Evolutionary conservation across 2,329 filamentous ascomycete genomes (phyloP), one percentile per base, ranked within the genome.

Genomic region (Alternaria viburni): DNA sequence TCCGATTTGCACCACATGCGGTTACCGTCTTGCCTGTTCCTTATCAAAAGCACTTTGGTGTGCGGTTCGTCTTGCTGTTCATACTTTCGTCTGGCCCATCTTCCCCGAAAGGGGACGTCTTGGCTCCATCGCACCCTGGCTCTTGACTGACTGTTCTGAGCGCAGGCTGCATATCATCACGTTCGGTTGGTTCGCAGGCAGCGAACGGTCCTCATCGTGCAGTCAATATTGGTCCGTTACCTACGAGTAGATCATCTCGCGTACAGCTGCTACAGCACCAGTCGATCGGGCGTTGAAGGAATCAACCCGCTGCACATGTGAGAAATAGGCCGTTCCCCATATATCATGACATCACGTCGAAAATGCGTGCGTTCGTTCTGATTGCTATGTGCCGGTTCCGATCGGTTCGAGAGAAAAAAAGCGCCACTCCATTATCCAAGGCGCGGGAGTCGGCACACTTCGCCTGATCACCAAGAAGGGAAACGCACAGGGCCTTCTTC

Each of bases 391-490:
- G 49, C 28, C 28, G 28, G 54, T 57, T 56, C 25, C 43, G 41
- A 28, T 32, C 25, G 57, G 65, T 65, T 65, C 59, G 54, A 36
- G 21, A 26, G 21, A 28, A 36, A 36, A 21, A 28, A 36, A 49
- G 26, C 59, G 49, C 36, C 30, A 52, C 51, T 36, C 17, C 19
- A 44, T 57, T 36, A 46, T 52, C 57, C 50, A 56, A 43, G 46
- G 57, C 58, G 49, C 57, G 56, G 56, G 50, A 57, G 36, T 58
- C 62, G 52, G 58, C 52, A 62, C 59, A 57, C 43, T 58, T 45
- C 63, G 54, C 59, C 61, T 65, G 67, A 71, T 71, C 67, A 54
- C 61, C 69, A 68, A 64, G 66, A 68, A 64, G 60, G 67, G 68
- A 64, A 62, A 49, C 65, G 67, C 59, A 59, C 49, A 52, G 57